These are phyloP conservation scores for Wickerhamiella musiphila DNA, from an alignment of 805 yeast species.

Conservation along the genomic window DNA sequence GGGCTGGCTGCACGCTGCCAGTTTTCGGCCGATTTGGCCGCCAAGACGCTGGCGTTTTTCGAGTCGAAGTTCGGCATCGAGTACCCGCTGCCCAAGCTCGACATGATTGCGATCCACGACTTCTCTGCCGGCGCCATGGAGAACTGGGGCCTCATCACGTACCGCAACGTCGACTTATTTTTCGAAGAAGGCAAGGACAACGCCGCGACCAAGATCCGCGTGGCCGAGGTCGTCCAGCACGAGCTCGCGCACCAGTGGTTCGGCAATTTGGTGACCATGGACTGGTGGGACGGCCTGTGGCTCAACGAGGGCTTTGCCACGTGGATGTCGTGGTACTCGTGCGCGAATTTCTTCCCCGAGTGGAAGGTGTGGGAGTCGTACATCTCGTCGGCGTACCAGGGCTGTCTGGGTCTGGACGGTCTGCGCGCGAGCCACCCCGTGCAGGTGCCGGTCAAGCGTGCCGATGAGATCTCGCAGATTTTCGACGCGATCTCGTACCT, in stretches of 20 bases:
- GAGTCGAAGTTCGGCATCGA: conserved; percentile 49
- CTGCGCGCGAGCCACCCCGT: conserved; percentile 61
- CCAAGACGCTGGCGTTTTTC: conserved; percentile 46
- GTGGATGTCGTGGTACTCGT: conserved; percentile 60
- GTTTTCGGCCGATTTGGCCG: conserved; percentile 47
- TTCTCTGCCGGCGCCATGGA: conserved; percentile 83
- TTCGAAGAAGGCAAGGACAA: conserved; percentile 56
- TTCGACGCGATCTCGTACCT: conserved; percentile 69
- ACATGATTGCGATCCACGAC: conserved; percentile 61
- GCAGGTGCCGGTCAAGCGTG: conserved; percentile 64
- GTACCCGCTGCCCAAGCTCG: conserved; percentile 70
- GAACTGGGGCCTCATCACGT: conserved; percentile 72
- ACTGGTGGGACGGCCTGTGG: conserved; percentile 91
- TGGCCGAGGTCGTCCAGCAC: conserved; percentile 69
- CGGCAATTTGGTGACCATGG: conserved; percentile 78
- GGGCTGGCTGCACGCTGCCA: conserved; percentile 45
- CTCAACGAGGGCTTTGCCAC: conserved; percentile 84
- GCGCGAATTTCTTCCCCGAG: conserved; percentile 53
- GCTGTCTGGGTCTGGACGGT: conserved; percentile 58
- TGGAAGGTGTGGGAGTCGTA: conserved; percentile 71
- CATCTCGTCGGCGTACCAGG: conserved; percentile 59
- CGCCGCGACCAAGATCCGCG: conserved; percentile 45
- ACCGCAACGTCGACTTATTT: conserved; percentile 40
- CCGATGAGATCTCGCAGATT: conserved; percentile 64
- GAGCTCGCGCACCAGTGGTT: conserved; percentile 89